phyloP scores from a whole-genome alignment of 2,329 filamentous ascomycete species.

The Exophiala lecanii-corni region DNA sequence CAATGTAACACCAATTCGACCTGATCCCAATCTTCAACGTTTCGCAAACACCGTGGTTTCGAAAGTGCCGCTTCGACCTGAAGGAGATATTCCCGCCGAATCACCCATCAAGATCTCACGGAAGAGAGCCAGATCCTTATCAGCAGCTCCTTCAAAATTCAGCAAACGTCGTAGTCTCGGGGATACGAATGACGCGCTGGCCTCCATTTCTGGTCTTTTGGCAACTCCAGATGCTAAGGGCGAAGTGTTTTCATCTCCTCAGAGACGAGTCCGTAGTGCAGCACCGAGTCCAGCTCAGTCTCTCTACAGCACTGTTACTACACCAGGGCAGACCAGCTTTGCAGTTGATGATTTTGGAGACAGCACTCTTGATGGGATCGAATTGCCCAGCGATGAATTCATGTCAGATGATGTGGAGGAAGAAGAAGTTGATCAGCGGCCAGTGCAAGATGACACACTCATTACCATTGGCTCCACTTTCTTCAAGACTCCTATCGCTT shows the following conservation, averaged over 20 bases:
- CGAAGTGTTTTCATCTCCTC: constrained; percentile 12
- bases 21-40: constrained; percentile 41
- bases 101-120: constrained; percentile 44
- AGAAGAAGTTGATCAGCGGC: not conserved
- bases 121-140: constrained; percentile 49
- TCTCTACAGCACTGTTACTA: constrained; percentile 13
- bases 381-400: constrained; percentile 21
- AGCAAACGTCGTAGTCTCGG: constrained; percentile 19
- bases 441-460: constrained; percentile 13
- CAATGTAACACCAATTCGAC: constrained; percentile 51
- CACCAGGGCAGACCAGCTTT: constrained; percentile 24
- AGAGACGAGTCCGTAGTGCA: constrained; percentile 20
- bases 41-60: constrained; percentile 65
- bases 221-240: constrained; percentile 6
- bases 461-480: constrained; percentile 18
- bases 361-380: constrained; percentile 24
- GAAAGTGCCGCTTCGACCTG: constrained; percentile 69
- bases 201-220: constrained; percentile 1
- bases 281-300: constrained; percentile 23
- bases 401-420: constrained; percentile 16
- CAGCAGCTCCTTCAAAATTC: constrained; percentile 37
- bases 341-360: constrained; percentile 24
- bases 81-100: constrained; percentile 41
- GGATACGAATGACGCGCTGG: not conserved
- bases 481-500: constrained; percentile 16